Conservation (phyloP, 257 asterid species). For the Petunia axillaris region DNA sequence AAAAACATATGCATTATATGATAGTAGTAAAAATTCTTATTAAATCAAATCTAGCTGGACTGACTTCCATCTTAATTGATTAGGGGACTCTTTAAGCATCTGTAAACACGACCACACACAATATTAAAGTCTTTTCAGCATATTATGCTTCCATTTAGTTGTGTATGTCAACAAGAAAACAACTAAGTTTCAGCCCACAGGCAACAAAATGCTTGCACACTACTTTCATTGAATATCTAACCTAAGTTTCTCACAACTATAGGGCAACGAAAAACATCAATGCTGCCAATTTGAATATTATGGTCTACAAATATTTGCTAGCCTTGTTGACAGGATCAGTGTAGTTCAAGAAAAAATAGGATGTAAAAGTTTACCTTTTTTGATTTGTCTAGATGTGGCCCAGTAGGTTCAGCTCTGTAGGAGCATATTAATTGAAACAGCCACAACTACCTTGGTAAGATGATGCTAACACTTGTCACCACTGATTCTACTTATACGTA, state of each 20-base stretch:
- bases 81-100: not conserved
- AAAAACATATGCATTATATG: not conserved
- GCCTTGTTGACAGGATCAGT: slow-evolving; percentile 9
- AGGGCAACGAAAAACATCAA: not conserved
- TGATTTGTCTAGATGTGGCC: not conserved
- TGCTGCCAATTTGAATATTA: slow-evolving; percentile 13
- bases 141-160: not conserved
- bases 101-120: not conserved
- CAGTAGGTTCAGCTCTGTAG: not conserved
- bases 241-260: not conserved
- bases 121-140: not conserved
- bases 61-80: not conserved
- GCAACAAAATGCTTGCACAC: not conserved
- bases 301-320: not conserved
- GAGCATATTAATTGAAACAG: not conserved
- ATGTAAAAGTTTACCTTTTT: slow-evolving; percentile 1
- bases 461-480: not conserved
- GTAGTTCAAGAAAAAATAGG: not conserved
- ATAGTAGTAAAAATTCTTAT: not conserved
- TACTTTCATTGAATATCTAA: not conserved
- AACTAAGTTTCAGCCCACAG: not conserved
- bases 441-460: not conserved
- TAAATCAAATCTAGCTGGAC: not conserved
- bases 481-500: not conserved
- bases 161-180: not conserved